These are phyloP conservation scores for Citrus mangshanensis DNA, from an alignment of 345 rosid species.

Conservation along the genomic window DNA sequence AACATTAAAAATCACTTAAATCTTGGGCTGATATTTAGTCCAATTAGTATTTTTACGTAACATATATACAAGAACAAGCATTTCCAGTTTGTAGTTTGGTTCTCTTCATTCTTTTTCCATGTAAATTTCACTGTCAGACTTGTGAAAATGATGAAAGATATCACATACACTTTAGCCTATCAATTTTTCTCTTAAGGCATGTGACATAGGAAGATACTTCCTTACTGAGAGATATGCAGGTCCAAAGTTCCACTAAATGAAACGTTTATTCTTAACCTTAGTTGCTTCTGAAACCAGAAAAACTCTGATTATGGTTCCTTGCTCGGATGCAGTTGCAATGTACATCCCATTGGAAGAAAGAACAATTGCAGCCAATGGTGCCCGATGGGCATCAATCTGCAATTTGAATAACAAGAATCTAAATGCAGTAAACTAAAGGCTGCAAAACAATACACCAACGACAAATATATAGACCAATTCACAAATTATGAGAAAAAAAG, in stretches of 20 bases:
- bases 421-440: neutral
- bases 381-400: slow-evolving; percentile 91
- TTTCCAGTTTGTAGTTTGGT: neutral
- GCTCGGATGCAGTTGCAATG: slow-evolving; percentile 94
- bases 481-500: neutral
- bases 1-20: neutral
- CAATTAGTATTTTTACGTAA: neutral
- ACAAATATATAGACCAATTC: neutral
- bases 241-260: slow-evolving; percentile 5
- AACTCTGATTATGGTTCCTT: slow-evolving; percentile 85
- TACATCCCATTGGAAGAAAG: slow-evolving; percentile 80
- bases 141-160: neutral
- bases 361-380: slow-evolving; percentile 76
- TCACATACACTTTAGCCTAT: neutral
- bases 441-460: neutral
- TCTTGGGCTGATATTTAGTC: neutral
- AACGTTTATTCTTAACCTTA: slow-evolving; percentile 45
- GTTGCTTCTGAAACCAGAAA: slow-evolving; percentile 81
- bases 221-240: neutral
- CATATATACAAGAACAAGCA: neutral
- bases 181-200: neutral
- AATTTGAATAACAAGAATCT: slow-evolving; percentile 7
- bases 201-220: neutral
- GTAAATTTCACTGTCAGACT: neutral
- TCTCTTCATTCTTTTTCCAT: neutral